A percentile compares a stretch with the other conserved stretches of the same genome.
phyloP scores from a whole-genome alignment of 306 rosid species.

The Rubus parviflorus region DNA sequence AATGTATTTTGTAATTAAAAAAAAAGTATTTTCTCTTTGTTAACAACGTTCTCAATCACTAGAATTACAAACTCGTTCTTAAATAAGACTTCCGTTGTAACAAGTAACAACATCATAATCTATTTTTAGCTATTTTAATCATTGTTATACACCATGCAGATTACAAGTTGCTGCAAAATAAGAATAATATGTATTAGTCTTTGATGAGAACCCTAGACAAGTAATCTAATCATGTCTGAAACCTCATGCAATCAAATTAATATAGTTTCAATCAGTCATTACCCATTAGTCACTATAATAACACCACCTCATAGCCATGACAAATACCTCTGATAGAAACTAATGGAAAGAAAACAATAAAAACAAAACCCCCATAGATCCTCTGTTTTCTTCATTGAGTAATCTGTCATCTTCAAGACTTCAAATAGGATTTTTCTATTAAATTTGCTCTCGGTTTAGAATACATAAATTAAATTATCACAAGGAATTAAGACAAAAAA shows the following conservation, averaged over 20 bases:
- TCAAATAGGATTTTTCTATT: not conserved
- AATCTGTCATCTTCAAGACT: slow-evolving; percentile 2
- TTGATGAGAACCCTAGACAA: not conserved
- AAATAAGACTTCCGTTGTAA: no score
- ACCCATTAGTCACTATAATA: not conserved
- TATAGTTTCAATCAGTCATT: not conserved
- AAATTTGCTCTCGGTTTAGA: not conserved
- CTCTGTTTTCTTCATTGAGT: not conserved
- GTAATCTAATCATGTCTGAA: not conserved
- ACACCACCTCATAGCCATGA: not conserved
- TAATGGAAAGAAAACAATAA: not conserved
- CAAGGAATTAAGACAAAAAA: not conserved
- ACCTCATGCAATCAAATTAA: not conserved
- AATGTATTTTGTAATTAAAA: not conserved
- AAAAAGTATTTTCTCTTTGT: no score
- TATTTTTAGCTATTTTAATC: not conserved
- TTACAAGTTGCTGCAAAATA: slow-evolving; percentile 1
- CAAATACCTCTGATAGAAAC: not conserved
- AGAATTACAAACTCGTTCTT: no score
- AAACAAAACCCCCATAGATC: not conserved
- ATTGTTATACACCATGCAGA: not conserved
- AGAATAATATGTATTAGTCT: not conserved
- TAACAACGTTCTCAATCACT: no score
- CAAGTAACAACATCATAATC: no score
- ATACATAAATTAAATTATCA: not conserved